phyloP scores from a whole-genome alignment of 2,329 filamentous ascomycete species.

The Rhexocercosporidium sp. region DNA sequence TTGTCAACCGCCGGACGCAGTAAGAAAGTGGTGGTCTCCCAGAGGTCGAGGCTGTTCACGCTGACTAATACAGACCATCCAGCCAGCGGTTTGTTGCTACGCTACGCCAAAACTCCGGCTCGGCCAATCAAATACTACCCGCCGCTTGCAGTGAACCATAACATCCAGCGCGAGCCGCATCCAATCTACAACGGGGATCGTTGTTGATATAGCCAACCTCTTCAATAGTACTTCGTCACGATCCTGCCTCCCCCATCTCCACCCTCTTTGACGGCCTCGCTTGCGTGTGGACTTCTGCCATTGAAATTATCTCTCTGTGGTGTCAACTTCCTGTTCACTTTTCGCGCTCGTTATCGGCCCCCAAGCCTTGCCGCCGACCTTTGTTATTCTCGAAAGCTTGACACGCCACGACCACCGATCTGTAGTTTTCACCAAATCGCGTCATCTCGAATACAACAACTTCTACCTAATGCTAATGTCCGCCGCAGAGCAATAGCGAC shows the following conservation, averaged over 20 bases:
- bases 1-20: too few relatives aligned
- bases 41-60: too few relatives aligned
- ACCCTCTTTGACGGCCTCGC: background rate
- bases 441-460: conserved; percentile 16
- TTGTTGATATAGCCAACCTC: conserved; percentile 33
- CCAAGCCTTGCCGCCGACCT: conserved; percentile 8
- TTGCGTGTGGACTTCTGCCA: background rate
- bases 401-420: conserved; percentile 1
- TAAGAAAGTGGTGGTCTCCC: too few relatives aligned
- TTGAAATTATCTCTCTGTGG: conserved; percentile 16
- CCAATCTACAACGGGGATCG: conserved; percentile 28
- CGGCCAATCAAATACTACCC: conserved; percentile 29
- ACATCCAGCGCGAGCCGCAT: conserved; percentile 31
- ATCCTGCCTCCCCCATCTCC: conserved; percentile 9
- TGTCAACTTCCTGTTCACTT: conserved; percentile 20
- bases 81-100: conserved; percentile 22
- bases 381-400: conserved; percentile 28
- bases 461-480: conserved; percentile 33
- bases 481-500: conserved; percentile 27
- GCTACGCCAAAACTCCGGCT: conserved; percentile 20
- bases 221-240: conserved; percentile 19
- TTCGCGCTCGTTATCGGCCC: conserved; percentile 26
- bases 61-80: conserved; percentile 8
- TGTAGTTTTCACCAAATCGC: conserved; percentile 17
- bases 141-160: conserved; percentile 34